phyloP scores from a whole-genome alignment of 2,329 filamentous ascomycete genomes.

The Arthrobotrys musiformis region DNA sequence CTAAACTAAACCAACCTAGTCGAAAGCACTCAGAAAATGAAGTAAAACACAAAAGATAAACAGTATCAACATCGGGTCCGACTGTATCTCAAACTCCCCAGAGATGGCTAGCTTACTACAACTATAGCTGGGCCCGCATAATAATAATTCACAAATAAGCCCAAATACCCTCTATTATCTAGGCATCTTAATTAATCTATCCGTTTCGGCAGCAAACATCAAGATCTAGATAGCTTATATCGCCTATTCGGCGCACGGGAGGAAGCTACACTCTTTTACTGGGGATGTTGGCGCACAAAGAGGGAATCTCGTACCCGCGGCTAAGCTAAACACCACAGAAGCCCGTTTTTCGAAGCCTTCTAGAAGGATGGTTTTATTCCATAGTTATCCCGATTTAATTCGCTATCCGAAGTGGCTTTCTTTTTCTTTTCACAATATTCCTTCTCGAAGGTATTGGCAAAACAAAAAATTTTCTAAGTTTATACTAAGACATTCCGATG shows the following conservation, averaged over 20 bases:
- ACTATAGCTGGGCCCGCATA: not conserved
- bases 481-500: constrained; percentile 26
- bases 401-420: constrained; percentile 19
- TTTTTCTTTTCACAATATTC: no score
- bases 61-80: no score
- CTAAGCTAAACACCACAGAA: not conserved
- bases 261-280: constrained; percentile 5
- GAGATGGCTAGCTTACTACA: not conserved
- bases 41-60: no score
- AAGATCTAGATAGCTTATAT: not conserved
- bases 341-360: not conserved
- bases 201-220: not conserved
- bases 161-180: not conserved
- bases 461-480: not conserved
- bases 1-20: not conserved
- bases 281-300: constrained; percentile 20
- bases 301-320: constrained; percentile 42
- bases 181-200: not conserved
- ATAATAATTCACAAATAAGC: not conserved
- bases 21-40: no score
- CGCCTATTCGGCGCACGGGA: constrained; percentile 29
- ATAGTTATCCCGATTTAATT: constrained; percentile 2
- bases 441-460: constrained; percentile 29
- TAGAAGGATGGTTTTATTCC: not conserved
- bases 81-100: not conserved